Conservation (phyloP, 306 rosid species). For the Glycyrrhiza uralensis region DNA sequence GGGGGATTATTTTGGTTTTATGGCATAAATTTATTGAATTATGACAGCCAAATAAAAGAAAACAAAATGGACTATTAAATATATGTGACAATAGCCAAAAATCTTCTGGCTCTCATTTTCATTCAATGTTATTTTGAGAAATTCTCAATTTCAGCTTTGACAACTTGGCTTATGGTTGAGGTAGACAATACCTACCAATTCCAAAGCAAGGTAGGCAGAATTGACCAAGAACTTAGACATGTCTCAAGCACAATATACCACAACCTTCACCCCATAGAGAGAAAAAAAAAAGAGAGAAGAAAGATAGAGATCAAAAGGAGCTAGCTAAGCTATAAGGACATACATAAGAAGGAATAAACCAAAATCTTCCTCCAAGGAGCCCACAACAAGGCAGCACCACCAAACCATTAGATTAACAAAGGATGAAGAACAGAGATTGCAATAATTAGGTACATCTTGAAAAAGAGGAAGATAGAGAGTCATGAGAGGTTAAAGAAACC, state of each 20-base stretch:
- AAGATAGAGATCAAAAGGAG: conserved; percentile 17
- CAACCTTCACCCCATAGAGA: conserved; percentile 12
- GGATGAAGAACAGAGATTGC: conserved; percentile 31
- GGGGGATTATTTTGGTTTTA: conserved; percentile 26
- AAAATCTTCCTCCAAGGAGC: conserved; percentile 42
- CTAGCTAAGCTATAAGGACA: conserved; percentile 19
- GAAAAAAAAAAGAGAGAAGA: neutral
- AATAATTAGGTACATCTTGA: conserved; percentile 44
- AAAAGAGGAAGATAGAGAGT: neutral
- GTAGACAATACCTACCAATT: conserved; percentile 25
- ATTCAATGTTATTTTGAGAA: conserved; percentile 32
- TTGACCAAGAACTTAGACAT: conserved; percentile 21
- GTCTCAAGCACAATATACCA: conserved; percentile 17
- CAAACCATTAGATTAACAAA: conserved; percentile 30
- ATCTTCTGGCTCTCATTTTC: conserved; percentile 8
- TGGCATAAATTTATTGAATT: neutral
- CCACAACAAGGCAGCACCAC: conserved; percentile 30
- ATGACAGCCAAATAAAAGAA: conserved; percentile 15
- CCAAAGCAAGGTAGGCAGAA: conserved; percentile 31
- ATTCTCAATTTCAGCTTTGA: conserved; percentile 30
- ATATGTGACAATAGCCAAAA: conserved; percentile 17
- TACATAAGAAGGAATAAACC: conserved; percentile 25
- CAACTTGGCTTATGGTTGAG: conserved; percentile 25
- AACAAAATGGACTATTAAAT: neutral
- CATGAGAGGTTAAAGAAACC: conserved; percentile 19